A percentile compares a stretch with the other conserved stretches of the same genome.
Conservation (phyloP, 2,329 filamentous ascomycete genomes). For the Thelonectria discophora region DNA sequence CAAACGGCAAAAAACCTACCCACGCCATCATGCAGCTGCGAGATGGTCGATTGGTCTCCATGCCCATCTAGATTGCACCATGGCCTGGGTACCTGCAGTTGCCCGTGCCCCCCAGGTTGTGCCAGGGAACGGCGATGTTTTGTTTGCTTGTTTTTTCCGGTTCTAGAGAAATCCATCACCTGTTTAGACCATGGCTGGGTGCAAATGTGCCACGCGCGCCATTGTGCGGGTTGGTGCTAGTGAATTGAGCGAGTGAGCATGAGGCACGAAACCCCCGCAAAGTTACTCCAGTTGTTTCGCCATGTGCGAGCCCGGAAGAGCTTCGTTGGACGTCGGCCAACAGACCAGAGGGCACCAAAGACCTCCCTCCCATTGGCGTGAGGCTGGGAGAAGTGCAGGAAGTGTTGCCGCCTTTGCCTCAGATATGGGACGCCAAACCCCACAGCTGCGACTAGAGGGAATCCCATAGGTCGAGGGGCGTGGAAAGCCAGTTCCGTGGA, state of each 20-base stretch:
- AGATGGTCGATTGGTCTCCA: constrained; percentile 35
- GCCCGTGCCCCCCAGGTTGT: constrained; percentile 27
- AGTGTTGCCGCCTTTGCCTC: constrained; percentile 16
- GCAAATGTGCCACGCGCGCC: constrained; percentile 21
- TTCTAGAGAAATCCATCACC: constrained; percentile 37
- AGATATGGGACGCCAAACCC: constrained; percentile 15
- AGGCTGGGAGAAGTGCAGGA: constrained; percentile 3
- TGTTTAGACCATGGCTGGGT: constrained; percentile 28
- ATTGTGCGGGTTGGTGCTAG: neutral
- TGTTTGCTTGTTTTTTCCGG: constrained; percentile 23
- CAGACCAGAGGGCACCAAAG: neutral
- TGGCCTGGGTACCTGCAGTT: constrained; percentile 34
- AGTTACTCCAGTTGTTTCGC: constrained; percentile 12
- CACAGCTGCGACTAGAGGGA: constrained; percentile 13
- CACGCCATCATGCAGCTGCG: constrained; percentile 33
- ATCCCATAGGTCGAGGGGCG: neutral
- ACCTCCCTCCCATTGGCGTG: neutral
- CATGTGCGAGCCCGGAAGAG: constrained; percentile 16
- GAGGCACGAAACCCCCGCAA: constrained; percentile 34
- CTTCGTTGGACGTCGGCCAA: constrained; percentile 10
- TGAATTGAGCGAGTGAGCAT: constrained; percentile 27
- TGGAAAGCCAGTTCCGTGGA: neutral
- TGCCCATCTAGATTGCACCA: constrained; percentile 36
- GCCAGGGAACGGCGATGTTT: constrained; percentile 24
- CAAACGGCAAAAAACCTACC: constrained; percentile 6